phyloP scores from a whole-genome alignment of 768 basidiomycete genomes.

The Lyophyllum shimeji region DNA sequence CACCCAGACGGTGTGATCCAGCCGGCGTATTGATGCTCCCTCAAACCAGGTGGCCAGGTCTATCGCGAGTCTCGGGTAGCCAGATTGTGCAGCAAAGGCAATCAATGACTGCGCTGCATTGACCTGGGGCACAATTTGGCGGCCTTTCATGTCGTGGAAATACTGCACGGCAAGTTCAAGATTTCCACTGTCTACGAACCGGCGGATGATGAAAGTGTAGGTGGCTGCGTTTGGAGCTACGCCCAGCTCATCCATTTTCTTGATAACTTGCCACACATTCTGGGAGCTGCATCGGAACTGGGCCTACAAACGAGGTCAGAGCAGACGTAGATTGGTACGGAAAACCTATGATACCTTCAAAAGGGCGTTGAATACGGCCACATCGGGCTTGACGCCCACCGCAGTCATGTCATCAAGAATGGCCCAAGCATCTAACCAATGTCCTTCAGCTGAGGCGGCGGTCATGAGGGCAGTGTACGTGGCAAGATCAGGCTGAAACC shows the following conservation, averaged over 20 bases:
- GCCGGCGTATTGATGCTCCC: constrained; percentile 44
- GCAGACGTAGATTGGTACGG: background rate
- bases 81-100: constrained; percentile 48
- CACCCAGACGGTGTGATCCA: constrained; percentile 62
- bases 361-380: constrained; percentile 56
- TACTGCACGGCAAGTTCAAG: constrained; percentile 66
- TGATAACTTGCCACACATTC: constrained; percentile 48
- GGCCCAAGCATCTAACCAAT: constrained; percentile 57
- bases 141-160: constrained; percentile 56
- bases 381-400: constrained; percentile 46
- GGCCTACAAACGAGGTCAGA: constrained; percentile 36
- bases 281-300: constrained; percentile 37
- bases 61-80: constrained; percentile 65
- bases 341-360: constrained; percentile 46
- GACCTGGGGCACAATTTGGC: constrained; percentile 50
- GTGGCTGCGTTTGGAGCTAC: constrained; percentile 52
- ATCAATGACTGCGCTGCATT: constrained; percentile 53
- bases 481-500: constrained; percentile 49
- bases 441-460: constrained; percentile 41
- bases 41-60: constrained; percentile 71
- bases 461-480: constrained; percentile 60
- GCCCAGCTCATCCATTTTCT: constrained; percentile 51
- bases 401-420: constrained; percentile 69
- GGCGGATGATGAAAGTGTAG: constrained; percentile 53
- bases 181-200: constrained; percentile 45